Conservation (phyloP, 1,139 yeast species). For the Protomyces pachydermus region DNA sequence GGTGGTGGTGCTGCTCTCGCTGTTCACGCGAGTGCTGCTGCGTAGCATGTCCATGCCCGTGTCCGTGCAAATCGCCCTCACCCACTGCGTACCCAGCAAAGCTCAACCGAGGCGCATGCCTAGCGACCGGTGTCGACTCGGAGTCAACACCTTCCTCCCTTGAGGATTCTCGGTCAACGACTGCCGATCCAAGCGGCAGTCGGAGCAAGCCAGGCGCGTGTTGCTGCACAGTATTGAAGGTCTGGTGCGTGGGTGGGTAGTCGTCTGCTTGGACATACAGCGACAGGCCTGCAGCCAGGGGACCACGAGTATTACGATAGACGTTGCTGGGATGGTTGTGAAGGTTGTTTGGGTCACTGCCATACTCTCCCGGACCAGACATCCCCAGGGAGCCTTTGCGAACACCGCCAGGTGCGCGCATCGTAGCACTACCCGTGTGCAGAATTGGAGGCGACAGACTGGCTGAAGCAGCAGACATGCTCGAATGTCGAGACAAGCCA, state of each 20-base stretch:
- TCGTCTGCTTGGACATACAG: neutral
- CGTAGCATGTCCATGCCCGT: neutral
- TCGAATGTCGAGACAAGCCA: neutral
- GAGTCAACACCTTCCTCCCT: neutral
- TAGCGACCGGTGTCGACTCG: neutral
- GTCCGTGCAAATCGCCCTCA: neutral
- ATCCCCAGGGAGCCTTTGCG: neutral
- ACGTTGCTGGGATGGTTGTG: neutral
- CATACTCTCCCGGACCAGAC: neutral
- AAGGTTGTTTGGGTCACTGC: neutral
- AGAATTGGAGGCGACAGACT: neutral
- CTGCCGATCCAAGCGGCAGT: neutral
- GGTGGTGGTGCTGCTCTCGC: neutral
- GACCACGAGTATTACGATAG: neutral
- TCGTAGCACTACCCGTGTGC: neutral
- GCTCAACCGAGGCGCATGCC: conserved; percentile 4
- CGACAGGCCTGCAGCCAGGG: neutral
- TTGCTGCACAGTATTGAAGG: neutral
- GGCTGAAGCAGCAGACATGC: neutral
- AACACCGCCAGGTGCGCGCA: neutral
- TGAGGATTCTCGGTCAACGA: neutral
- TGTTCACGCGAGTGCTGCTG: neutral
- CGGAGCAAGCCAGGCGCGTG: neutral
- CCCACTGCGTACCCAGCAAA: neutral
- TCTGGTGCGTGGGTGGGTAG: neutral